These are phyloP conservation scores for Zanthoxylum bungeanum DNA, from an alignment of 345 rosid species.

Conservation along the genomic window DNA sequence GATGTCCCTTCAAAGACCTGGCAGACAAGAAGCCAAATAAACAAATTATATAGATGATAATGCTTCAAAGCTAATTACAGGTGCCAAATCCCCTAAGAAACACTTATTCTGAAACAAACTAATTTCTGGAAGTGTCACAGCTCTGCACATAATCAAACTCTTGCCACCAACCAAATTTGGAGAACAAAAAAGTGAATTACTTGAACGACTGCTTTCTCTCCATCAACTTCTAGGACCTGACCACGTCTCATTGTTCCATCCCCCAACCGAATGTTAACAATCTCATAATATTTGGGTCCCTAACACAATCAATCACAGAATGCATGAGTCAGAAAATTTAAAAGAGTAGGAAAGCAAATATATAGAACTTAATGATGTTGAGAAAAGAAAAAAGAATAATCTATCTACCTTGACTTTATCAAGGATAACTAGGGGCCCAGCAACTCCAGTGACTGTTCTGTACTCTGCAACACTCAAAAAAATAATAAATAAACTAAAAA, in stretches of 20 bases:
- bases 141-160: not conserved
- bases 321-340: not conserved
- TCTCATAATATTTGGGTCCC: constrained; percentile 98
- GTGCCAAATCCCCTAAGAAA: not conserved
- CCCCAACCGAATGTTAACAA: constrained; percentile 90
- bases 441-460: constrained; percentile 96
- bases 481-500: constrained; percentile 1
- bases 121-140: not conserved
- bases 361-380: not conserved
- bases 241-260: constrained; percentile 95
- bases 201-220: constrained; percentile 98
- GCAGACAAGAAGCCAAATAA: constrained; percentile 11
- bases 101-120: not conserved
- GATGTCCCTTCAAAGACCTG: constrained; percentile 97
- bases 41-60: not conserved
- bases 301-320: constrained; percentile 20
- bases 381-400: constrained; percentile 6
- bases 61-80: not conserved
- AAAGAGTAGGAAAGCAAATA: not conserved
- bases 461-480: constrained; percentile 56
- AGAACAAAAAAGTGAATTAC: constrained; percentile 26
- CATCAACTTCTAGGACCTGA: constrained; percentile 96
- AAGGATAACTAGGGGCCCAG: constrained; percentile 93
- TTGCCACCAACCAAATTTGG: no score
- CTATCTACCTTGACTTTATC: constrained; percentile 95